phyloP scores from a whole-genome alignment of 192 early-diverging fungal genomes.

The Coemansia reversa region DNA sequence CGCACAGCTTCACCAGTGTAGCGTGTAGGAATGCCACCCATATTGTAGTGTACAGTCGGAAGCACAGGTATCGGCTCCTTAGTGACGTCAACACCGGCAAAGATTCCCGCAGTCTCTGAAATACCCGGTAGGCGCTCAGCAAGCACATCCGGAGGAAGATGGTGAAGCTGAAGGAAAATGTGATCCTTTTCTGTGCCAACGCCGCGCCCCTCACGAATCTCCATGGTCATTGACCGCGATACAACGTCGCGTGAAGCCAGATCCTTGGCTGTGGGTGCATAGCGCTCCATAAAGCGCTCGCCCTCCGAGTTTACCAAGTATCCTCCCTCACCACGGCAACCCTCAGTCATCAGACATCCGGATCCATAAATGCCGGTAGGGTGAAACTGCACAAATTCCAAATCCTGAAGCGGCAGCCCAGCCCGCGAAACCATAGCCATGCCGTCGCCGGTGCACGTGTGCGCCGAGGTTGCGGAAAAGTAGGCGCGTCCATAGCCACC shows the following conservation, averaged over 20 bases:
- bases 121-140: slow-evolving; percentile 95
- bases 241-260: slow-evolving; percentile 98
- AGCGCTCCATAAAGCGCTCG: slow-evolving; percentile 99
- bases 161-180: slow-evolving; percentile 93
- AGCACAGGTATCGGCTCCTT: slow-evolving; percentile 99
- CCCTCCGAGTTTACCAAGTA: slow-evolving; percentile 93
- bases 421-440: slow-evolving; percentile 99
- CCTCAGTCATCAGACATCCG: slow-evolving; percentile 97
- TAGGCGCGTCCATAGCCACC: slow-evolving; percentile 99
- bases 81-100: slow-evolving; percentile 98
- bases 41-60: slow-evolving; percentile 99
- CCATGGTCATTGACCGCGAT: slow-evolving; percentile 97
- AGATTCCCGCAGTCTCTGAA: slow-evolving; percentile 98
- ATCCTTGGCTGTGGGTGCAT: slow-evolving; percentile 98
- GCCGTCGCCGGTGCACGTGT: slow-evolving; percentile 99
- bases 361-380: slow-evolving; percentile 99
- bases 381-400: slow-evolving; percentile 99
- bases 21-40: slow-evolving; percentile 97
- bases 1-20: slow-evolving; percentile 96
- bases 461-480: slow-evolving; percentile 97
- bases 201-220: slow-evolving; percentile 96
- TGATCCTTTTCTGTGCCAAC: slow-evolving; percentile 95
- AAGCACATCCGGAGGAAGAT: slow-evolving; percentile 89
- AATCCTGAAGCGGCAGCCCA: slow-evolving; percentile 94
- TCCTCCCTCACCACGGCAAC: slow-evolving; percentile 95